Evolutionary conservation across 192 early-diverging fungal genomes (phyloP).

Genomic region (Spizellomyces punctatus): DNA sequence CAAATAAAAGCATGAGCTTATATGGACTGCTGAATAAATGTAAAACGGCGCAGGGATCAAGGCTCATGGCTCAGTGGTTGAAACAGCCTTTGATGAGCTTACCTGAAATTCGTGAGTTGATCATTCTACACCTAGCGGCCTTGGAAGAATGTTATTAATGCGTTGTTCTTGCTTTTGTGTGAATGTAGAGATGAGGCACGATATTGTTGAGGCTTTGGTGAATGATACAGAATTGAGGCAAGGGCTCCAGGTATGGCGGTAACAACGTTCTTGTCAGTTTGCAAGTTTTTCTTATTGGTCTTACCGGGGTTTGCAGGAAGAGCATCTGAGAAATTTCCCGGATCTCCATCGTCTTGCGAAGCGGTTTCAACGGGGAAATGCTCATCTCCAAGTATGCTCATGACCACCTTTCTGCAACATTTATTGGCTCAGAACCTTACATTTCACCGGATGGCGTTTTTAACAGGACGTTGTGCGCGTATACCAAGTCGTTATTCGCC

Average conservation of each 20-base stretch:
- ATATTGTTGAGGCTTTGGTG: constrained; percentile 71
- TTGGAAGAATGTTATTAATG: no score
- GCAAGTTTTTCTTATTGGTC: not conserved
- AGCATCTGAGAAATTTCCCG: constrained; percentile 80
- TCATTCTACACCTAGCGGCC: not conserved
- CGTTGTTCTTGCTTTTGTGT: not conserved
- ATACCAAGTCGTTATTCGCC: constrained; percentile 79
- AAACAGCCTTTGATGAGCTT: constrained; percentile 84
- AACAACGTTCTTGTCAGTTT: not conserved
- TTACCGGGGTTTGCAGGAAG: constrained; percentile 50
- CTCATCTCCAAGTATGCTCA: constrained; percentile 36
- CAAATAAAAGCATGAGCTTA: constrained; percentile 70
- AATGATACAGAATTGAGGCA: constrained; percentile 68
- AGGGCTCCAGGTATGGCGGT: constrained; percentile 36
- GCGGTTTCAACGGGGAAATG: constrained; percentile 76
- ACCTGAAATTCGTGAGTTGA: constrained; percentile 63
- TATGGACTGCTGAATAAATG: constrained; percentile 87
- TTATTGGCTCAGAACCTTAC: no score
- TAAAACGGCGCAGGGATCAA: constrained; percentile 83
- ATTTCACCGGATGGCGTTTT: constrained; percentile 34
- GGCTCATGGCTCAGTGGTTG: constrained; percentile 88
- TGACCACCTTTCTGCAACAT: no score
- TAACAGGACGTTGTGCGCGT: constrained; percentile 76
- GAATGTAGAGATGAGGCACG: constrained; percentile 64
- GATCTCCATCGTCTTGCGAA: constrained; percentile 89